phyloP scores from a whole-genome alignment of 305 asterid species.

The Coffea humblotiana region DNA sequence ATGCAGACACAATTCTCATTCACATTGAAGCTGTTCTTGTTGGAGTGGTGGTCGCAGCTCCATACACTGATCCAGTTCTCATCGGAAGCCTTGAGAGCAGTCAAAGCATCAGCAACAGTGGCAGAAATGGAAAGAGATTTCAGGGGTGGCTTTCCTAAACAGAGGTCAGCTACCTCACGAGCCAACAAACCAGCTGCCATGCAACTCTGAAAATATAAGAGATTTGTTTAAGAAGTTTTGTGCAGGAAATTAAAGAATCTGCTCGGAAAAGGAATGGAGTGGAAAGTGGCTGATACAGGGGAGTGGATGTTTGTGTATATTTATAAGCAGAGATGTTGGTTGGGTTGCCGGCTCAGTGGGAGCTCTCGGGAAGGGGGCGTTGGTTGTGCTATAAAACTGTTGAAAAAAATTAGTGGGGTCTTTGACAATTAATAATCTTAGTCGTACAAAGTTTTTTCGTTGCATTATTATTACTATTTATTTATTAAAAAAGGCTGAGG shows the following conservation, averaged over 20 bases:
- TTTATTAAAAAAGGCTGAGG: neutral
- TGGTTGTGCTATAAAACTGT: too few relatives aligned
- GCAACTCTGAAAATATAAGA: slow-evolving; percentile 18
- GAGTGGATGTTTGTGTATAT: neutral
- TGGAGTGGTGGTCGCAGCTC: slow-evolving; percentile 59
- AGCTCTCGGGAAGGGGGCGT: too few relatives aligned
- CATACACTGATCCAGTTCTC: slow-evolving; percentile 62
- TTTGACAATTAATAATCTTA: neutral
- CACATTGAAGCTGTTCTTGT: slow-evolving; percentile 17
- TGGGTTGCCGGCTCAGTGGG: neutral
- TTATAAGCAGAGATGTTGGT: neutral
- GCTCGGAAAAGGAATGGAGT: too few relatives aligned
- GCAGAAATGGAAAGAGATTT: slow-evolving; percentile 59
- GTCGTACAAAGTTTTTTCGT: neutral
- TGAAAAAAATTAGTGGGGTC: neutral
- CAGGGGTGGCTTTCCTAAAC: slow-evolving; percentile 91
- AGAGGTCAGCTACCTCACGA: slow-evolving; percentile 76
- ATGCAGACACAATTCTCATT: slow-evolving; percentile 49
- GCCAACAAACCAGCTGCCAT: slow-evolving; percentile 64
- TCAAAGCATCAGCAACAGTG: slow-evolving; percentile 61
- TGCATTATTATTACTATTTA: too few relatives aligned
- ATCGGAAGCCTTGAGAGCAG: slow-evolving; percentile 52
- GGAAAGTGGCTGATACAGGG: neutral
- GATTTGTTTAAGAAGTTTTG: neutral
- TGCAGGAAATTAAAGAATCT: neutral